Percentiles rank a stretch among this genome's conserved stretches.
These are phyloP conservation scores for Calophaca sinica DNA, from an alignment of 306 rosid species.

Conservation along the genomic window DNA sequence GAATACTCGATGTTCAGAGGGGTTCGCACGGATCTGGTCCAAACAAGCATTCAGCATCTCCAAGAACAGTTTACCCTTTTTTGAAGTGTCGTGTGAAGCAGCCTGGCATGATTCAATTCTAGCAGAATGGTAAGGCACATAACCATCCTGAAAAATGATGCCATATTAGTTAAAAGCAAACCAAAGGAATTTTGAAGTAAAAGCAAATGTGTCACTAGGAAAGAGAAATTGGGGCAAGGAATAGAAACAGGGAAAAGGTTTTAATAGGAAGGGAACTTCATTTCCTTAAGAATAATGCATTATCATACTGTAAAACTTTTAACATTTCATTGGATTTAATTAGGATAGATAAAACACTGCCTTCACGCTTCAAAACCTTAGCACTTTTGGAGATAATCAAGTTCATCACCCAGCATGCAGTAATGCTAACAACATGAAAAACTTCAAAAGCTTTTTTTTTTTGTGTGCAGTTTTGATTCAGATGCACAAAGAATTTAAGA, in stretches of 20 bases:
- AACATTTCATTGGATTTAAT: too few relatives aligned
- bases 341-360: too few relatives aligned
- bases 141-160: slow-evolving; percentile 74
- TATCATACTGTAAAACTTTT: too few relatives aligned
- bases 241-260: too few relatives aligned
- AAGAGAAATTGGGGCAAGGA: neutral
- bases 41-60: slow-evolving; percentile 85
- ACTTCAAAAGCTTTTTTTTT: neutral
- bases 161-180: slow-evolving; percentile 41
- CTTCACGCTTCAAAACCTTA: too few relatives aligned
- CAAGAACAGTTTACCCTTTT: slow-evolving; percentile 68
- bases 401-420: too few relatives aligned
- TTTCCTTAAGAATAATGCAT: too few relatives aligned
- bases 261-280: too few relatives aligned
- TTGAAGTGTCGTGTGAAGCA: slow-evolving; percentile 79
- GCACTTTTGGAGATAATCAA: too few relatives aligned
- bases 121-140: slow-evolving; percentile 96
- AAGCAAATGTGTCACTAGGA: slow-evolving; percentile 16
- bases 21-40: slow-evolving; percentile 82
- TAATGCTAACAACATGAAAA: too few relatives aligned
- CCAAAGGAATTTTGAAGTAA: neutral
- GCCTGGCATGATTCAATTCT: slow-evolving; percentile 90
- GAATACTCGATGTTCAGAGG: slow-evolving; percentile 68
- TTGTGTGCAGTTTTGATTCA: slow-evolving; percentile 3
- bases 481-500: neutral